Evolutionary conservation across 768 basidiomycete species (phyloP).

Genomic region (Boletus sp.): DNA sequence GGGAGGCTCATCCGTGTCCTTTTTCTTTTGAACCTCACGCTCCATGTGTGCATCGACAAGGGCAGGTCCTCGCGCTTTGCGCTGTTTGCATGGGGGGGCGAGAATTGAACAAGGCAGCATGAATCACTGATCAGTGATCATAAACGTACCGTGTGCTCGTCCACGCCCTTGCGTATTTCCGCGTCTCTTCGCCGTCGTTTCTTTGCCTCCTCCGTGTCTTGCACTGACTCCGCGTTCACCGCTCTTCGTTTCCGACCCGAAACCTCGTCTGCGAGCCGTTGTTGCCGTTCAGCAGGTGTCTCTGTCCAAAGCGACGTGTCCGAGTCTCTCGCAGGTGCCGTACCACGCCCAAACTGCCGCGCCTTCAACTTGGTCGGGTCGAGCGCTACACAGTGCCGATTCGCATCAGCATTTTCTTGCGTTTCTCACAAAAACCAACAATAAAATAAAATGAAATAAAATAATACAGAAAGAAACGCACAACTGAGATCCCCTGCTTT

Average conservation of each 20-base stretch:
- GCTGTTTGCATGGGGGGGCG: constrained; percentile 24
- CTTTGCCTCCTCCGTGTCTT: constrained; percentile 33
- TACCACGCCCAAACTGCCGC: constrained; percentile 72
- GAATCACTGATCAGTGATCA: not conserved
- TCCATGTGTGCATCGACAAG: constrained; percentile 52
- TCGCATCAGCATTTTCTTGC: too few species aligned
- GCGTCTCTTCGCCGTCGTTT: constrained; percentile 65
- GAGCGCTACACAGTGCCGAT: constrained; percentile 46
- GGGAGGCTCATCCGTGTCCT: constrained; percentile 48
- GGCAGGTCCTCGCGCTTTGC: constrained; percentile 49
- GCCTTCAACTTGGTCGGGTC: constrained; percentile 83
- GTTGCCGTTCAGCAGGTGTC: constrained; percentile 88
- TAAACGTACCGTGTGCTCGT: constrained; percentile 69
- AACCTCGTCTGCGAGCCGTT: constrained; percentile 91
- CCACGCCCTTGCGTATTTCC: constrained; percentile 67
- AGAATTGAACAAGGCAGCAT: not conserved
- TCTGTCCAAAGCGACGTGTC: constrained; percentile 92
- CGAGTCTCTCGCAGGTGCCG: constrained; percentile 36
- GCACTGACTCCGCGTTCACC: constrained; percentile 46
- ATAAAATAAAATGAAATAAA: too few species aligned
- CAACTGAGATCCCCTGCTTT: constrained; percentile 74
- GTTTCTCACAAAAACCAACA: too few species aligned
- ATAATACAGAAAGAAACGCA: constrained; percentile 38
- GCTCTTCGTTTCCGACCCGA: constrained; percentile 84
- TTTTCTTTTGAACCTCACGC: constrained; percentile 36